These are phyloP conservation scores for Cercospora sojina DNA, from an alignment of 2,329 filamentous ascomycete species.

Conservation along the genomic window DNA sequence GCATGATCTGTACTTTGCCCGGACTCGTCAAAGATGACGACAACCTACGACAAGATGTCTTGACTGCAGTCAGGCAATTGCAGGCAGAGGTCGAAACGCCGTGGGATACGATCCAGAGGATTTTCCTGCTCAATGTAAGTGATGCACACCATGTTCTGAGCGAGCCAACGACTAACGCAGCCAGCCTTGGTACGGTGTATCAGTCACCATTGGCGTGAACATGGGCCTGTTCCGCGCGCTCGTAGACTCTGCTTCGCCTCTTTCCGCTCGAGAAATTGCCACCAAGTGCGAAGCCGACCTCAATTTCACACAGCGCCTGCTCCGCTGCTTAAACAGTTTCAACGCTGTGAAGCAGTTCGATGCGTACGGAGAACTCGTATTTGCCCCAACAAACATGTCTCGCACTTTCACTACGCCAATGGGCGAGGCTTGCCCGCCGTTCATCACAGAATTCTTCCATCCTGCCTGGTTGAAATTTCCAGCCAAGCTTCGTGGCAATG, in stretches of 20 bases:
- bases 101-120: constrained; percentile 9
- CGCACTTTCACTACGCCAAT: constrained; percentile 6
- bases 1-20: constrained; percentile 5
- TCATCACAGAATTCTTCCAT: constrained; percentile 9
- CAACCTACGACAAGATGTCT: constrained; percentile 6
- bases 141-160: not conserved
- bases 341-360: constrained; percentile 9
- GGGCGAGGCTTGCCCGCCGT: constrained; percentile 2
- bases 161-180: not conserved
- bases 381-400: constrained; percentile 1
- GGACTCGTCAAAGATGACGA: constrained; percentile 8
- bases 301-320: constrained; percentile 4
- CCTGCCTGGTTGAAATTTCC: constrained; percentile 5
- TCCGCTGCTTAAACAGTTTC: constrained; percentile 10
- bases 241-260: not conserved
- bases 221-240: constrained; percentile 10
- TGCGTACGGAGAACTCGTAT: not conserved
- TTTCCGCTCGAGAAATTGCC: constrained; percentile 6
- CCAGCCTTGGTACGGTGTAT: constrained; percentile 5
- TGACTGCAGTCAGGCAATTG: not conserved
- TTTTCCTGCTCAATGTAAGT: constrained; percentile 7
- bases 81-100: constrained; percentile 9
- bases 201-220: constrained; percentile 10
- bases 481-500: not conserved
- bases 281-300: constrained; percentile 2